These are phyloP conservation scores for Albatrellus sp. DNA, from an alignment of 1,284 basidiomycete genomes.

Conservation along the genomic window DNA sequence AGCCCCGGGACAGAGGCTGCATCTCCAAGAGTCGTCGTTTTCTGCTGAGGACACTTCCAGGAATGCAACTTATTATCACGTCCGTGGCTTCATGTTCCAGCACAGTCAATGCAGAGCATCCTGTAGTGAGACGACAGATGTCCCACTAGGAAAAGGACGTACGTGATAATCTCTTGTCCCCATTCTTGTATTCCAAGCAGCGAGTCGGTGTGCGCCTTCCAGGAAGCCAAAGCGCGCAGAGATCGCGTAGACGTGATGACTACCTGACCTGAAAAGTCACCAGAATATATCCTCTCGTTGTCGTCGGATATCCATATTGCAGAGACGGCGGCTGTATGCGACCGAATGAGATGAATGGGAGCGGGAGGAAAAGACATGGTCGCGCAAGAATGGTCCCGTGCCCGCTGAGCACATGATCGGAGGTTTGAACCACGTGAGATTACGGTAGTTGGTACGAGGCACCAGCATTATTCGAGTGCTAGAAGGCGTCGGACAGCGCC, in stretches of 20 bases:
- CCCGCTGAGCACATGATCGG: no score
- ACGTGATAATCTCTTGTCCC: conserved; percentile 61
- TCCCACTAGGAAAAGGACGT: conserved; percentile 5
- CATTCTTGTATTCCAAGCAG: conserved; percentile 71
- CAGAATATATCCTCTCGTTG: conserved; percentile 72
- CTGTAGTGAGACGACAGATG: background rate
- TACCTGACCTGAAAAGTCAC: conserved; percentile 63
- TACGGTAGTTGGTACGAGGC: no score
- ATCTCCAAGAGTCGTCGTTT: conserved; percentile 34
- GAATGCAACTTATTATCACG: conserved; percentile 76
- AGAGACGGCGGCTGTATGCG: conserved; percentile 50
- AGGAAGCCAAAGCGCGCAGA: conserved; percentile 56
- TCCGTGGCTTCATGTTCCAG: conserved; percentile 46
- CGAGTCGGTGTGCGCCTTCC: conserved; percentile 70
- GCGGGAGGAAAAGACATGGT: conserved; percentile 28
- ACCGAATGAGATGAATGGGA: conserved; percentile 66
- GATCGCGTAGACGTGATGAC: conserved; percentile 61
- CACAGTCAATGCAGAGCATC: background rate
- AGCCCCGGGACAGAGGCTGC: conserved; percentile 39
- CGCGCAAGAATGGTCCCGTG: background rate
- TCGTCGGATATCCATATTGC: conserved; percentile 48
- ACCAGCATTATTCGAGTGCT: no score
- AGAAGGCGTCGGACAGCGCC: no score
- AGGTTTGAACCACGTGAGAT: no score
- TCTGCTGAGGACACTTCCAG: conserved; percentile 36